Evolutionary conservation across 1,139 yeast species (phyloP), one percentile per base, ranked within the genome.

Genomic region (Pichia sp.): DNA sequence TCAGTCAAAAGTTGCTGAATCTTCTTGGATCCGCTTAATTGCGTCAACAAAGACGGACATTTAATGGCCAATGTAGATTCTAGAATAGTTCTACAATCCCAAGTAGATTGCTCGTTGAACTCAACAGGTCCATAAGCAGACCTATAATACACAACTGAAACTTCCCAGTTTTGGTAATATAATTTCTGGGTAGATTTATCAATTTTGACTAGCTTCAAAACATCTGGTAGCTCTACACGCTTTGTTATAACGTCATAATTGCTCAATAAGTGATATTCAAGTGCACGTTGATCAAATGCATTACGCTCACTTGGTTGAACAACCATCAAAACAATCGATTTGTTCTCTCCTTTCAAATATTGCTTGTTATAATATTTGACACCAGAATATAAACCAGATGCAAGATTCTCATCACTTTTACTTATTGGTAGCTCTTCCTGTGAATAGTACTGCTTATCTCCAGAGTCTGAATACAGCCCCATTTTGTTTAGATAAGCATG

Each of bases 21-120:
- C 59, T 91, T 91, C 56, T 91, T 93, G 11, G 95, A 78, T 0
- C 98, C 98, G 24, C 95, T 77, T 44, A 91, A 68, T 62, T 93
- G 98, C 2, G 95, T 86, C 47, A 85, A 66, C 26, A 91, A 65
- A 4, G 94, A 80, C 4, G 98, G 98, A 48, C 96, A 89, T 60
- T 91, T 89, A 48, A 91, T 81, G 1, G 97, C 95, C 40, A 67
- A 63, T 7, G 91, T 72, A 21, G 75, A 70, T 59, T 91, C 98
- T 44, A 91, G 68, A 33, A 66, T 59, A 19, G 75, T 67, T 54
- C 98, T 73, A 9, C 85, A 80, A 14, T 72, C 72, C 98, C 98
- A 93, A 33, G 84, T 77, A 26, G 47, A 53, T 14, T 59, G 60
- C 59, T 83, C 94, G 7, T 68, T 59, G 41, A 51, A 58, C 35